These are phyloP conservation scores for Salvia splendens DNA, from an alignment of 257 asterid genomes.

Conservation along the genomic window DNA sequence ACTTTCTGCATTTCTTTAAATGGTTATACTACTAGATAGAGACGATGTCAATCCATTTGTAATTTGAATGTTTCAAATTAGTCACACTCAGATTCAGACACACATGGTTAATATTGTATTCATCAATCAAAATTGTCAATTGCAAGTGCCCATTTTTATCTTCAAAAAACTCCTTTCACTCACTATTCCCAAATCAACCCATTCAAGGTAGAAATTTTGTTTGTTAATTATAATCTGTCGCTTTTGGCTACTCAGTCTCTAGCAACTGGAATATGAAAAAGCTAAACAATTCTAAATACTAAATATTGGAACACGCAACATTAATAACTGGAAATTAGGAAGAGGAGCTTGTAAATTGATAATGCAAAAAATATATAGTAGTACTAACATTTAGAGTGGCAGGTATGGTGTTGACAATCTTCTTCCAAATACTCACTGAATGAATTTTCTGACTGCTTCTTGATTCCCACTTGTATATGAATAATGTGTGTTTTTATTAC, in stretches of 20 bases:
- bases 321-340: neutral
- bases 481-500: neutral
- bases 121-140: neutral
- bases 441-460: conserved; percentile 31
- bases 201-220: neutral
- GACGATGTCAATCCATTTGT: neutral
- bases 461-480: conserved; percentile 11
- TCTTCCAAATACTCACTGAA: conserved; percentile 36
- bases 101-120: neutral
- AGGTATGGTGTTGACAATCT: conserved; percentile 18
- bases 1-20: conserved; percentile 4
- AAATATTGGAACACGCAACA: neutral
- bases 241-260: conserved; percentile 9
- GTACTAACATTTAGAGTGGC: too few species aligned
- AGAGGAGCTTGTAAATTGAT: too few species aligned
- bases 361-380: too few species aligned
- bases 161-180: neutral
- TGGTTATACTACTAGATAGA: neutral
- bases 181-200: neutral
- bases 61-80: neutral
- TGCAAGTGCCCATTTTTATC: conserved; percentile 6
- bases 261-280: neutral
- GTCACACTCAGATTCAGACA: neutral
- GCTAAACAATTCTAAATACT: too few species aligned
- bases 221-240: too few species aligned